Conservation (phyloP, 2,329 filamentous ascomycete species). For the Stachybotrys chartarum region DNA sequence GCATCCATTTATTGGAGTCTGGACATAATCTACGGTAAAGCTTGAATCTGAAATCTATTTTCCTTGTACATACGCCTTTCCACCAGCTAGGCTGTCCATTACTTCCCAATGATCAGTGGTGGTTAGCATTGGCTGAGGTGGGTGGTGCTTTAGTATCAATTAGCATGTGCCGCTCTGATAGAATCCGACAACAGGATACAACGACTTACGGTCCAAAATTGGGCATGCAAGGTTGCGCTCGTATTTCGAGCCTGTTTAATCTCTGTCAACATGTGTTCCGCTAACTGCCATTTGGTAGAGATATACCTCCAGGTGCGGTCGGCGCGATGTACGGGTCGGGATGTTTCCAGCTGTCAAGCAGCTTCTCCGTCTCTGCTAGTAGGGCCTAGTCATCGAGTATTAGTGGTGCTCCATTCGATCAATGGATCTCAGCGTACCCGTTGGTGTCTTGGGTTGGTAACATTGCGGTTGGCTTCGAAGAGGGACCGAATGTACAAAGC, state of each 20-base stretch:
- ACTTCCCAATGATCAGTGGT: background rate
- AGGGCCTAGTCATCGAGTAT: slow-evolving; percentile 51
- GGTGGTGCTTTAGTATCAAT: slow-evolving; percentile 18
- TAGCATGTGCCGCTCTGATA: background rate
- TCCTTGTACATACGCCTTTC: too few relatives aligned
- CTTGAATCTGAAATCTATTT: background rate
- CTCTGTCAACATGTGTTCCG: slow-evolving; percentile 6
- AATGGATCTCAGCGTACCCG: slow-evolving; percentile 48
- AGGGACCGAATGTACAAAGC: slow-evolving; percentile 91
- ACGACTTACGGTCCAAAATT: slow-evolving; percentile 68
- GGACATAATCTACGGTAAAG: too few relatives aligned
- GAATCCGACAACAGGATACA: background rate
- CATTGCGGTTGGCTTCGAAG: slow-evolving; percentile 86
- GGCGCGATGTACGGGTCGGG: slow-evolving; percentile 88
- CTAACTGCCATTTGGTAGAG: background rate
- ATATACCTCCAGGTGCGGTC: slow-evolving; percentile 83
- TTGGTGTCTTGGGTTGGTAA: slow-evolving; percentile 79
- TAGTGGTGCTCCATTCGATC: background rate
- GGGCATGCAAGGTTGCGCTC: slow-evolving; percentile 85
- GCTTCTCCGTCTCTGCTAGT: slow-evolving; percentile 77
- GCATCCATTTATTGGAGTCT: too few relatives aligned
- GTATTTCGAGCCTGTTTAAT: slow-evolving; percentile 74
- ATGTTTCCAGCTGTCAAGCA: slow-evolving; percentile 93
- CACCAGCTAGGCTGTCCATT: too few relatives aligned
- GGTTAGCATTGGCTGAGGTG: slow-evolving; percentile 1